Conservation (phyloP, 495 filamentous ascomycete species). For the Aspergillus taichungensis region DNA sequence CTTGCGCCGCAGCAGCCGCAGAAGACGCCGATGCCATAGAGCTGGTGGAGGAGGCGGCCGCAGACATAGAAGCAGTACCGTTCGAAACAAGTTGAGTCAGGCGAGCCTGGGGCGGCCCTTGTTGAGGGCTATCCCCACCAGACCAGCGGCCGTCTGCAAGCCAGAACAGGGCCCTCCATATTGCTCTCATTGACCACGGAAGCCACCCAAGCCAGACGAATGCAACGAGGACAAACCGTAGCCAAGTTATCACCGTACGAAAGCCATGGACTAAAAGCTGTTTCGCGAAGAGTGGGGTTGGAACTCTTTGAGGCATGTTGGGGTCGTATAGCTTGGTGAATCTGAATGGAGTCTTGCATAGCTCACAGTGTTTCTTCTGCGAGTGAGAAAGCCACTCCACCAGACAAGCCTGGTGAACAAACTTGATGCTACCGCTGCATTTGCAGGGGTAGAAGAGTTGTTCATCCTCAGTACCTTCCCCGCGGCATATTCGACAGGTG, state of each 20-base stretch:
- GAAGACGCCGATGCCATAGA: constrained; percentile 20
- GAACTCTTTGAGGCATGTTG: constrained; percentile 79
- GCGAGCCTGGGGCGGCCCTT: constrained; percentile 11
- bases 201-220: constrained; percentile 84
- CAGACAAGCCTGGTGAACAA: constrained; percentile 92
- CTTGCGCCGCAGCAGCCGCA: constrained; percentile 10
- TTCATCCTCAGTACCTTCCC: constrained; percentile 75
- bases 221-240: constrained; percentile 66
- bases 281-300: constrained; percentile 66
- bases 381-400: constrained; percentile 98
- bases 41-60: constrained; percentile 10
- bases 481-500: constrained; percentile 91
- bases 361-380: constrained; percentile 97
- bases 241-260: constrained; percentile 63
- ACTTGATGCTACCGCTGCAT: constrained; percentile 97
- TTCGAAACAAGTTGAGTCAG: constrained; percentile 15
- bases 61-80: constrained; percentile 32
- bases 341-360: constrained; percentile 95
- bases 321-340: constrained; percentile 97
- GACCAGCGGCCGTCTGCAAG: constrained; percentile 85
- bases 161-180: constrained; percentile 93
- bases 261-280: constrained; percentile 64
- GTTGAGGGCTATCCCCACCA: constrained; percentile 22
- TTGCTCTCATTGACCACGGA: constrained; percentile 81
- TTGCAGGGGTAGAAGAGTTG: constrained; percentile 96